Percentiles rank a stretch among this genome's conserved stretches.
phyloP scores from a whole-genome alignment of 1,284 basidiomycete species.

The Papiliotrema laurentii region DNA sequence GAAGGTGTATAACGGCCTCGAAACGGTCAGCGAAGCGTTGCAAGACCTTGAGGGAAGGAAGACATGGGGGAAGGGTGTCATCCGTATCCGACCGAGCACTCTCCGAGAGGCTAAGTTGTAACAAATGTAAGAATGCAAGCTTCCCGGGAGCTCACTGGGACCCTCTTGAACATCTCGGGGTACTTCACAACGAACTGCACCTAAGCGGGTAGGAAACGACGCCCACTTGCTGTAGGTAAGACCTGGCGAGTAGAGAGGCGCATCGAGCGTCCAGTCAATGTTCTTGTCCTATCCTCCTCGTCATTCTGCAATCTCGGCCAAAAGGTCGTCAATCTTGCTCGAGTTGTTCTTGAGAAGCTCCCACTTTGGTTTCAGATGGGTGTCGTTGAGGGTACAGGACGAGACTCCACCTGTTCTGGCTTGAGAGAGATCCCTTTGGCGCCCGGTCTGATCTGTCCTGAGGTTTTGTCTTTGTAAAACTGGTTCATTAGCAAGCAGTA shows the following conservation, averaged over 20 bases:
- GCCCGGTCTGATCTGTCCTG: conserved; percentile 65
- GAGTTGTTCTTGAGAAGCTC: not conserved
- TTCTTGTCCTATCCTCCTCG: no score
- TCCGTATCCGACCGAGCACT: conserved; percentile 54
- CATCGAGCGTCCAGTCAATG: no score
- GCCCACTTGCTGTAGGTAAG: no score
- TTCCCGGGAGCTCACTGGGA: no score
- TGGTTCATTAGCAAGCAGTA: not conserved
- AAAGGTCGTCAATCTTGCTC: not conserved
- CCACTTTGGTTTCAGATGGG: not conserved
- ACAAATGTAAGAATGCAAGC: not conserved
- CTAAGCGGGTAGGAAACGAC: no score
- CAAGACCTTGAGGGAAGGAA: conserved; percentile 61
- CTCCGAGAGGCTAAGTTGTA: conserved; percentile 4
- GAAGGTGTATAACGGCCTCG: conserved; percentile 67
- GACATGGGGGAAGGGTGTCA: conserved; percentile 89
- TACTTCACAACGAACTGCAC: no score
- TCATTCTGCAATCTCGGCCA: not conserved
- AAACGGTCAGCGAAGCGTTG: conserved; percentile 57
- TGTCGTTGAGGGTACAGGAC: not conserved
- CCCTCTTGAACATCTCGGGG: no score
- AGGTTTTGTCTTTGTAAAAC: conserved; percentile 58
- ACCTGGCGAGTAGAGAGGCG: no score
- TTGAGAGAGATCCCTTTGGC: conserved; percentile 74
- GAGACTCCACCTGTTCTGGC: conserved; percentile 59